Evolutionary conservation across 2,329 filamentous ascomycete genomes (phyloP).

Genomic region (Immersiporthe knoxdaviesiana): DNA sequence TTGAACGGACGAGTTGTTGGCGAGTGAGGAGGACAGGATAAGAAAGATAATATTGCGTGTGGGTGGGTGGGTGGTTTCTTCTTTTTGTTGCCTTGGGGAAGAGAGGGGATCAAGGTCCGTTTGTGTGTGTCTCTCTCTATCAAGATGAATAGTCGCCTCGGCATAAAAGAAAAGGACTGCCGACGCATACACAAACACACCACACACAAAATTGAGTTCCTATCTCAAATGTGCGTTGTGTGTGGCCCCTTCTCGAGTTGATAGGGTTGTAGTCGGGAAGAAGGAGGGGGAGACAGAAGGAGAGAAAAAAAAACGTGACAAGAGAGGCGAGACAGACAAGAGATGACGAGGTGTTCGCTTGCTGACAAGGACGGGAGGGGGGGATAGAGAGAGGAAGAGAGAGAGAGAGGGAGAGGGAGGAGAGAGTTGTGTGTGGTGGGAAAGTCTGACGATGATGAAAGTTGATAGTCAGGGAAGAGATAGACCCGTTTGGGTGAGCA

Average conservation of each 20-base stretch:
- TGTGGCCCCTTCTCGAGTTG: conserved; percentile 19
- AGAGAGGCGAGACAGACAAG: conserved; percentile 38
- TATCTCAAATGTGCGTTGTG: conserved; percentile 22
- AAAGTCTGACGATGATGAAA: conserved; percentile 15
- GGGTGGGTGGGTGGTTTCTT: too few relatives aligned
- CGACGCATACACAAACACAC: background rate
- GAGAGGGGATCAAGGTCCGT: background rate
- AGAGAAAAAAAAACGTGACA: conserved; percentile 32
- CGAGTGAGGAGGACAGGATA: background rate
- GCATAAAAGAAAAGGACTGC: background rate
- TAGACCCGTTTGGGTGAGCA: background rate
- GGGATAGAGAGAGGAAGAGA: background rate
- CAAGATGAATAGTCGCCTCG: conserved; percentile 8
- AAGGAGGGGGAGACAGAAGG: conserved; percentile 24
- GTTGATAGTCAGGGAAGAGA: conserved; percentile 15
- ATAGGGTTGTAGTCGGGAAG: conserved; percentile 40
- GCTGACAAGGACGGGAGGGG: conserved; percentile 19
- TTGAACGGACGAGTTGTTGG: conserved; percentile 4
- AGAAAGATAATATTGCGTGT: background rate
- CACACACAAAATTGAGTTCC: conserved; percentile 10
- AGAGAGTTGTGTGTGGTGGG: too few relatives aligned
- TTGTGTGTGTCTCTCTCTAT: background rate
- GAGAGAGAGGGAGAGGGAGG: conserved; percentile 20
- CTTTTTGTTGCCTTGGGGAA: background rate
- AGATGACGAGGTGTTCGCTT: conserved; percentile 27